These are phyloP conservation scores for Debaryomyces psychrophilus DNA, from an alignment of 1,139 yeast species.

Conservation along the genomic window DNA sequence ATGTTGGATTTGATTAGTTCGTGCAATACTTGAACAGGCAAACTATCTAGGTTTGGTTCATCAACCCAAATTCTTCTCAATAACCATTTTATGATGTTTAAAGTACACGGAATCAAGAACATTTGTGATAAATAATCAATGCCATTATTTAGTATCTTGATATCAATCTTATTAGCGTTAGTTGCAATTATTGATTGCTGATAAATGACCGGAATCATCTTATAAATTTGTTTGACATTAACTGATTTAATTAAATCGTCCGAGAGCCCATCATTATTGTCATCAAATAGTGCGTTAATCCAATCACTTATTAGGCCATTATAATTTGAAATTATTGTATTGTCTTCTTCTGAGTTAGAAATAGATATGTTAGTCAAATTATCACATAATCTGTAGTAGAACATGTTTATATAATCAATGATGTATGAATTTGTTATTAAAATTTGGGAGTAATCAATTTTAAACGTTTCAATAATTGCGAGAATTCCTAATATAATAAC, in stretches of 20 bases:
- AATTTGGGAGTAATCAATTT: conserved; percentile 35
- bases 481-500: conserved; percentile 54
- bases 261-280: conserved; percentile 74
- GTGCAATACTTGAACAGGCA: conserved; percentile 22
- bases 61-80: conserved; percentile 20
- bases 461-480: conserved; percentile 47
- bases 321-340: conserved; percentile 37
- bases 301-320: conserved; percentile 66
- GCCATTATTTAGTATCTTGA: conserved; percentile 40
- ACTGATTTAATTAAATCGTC: conserved; percentile 77
- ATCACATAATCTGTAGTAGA: conserved; percentile 36
- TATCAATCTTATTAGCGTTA: conserved; percentile 51
- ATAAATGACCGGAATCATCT: conserved; percentile 71
- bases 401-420: conserved; percentile 38
- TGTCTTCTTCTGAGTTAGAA: conserved; percentile 30
- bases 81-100: conserved; percentile 41
- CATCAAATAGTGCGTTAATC: conserved; percentile 79
- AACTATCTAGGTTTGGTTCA: conserved; percentile 14
- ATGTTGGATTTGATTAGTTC: conserved; percentile 30
- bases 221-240: conserved; percentile 67
- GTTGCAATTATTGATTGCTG: conserved; percentile 73
- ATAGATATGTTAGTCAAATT: conserved; percentile 26
- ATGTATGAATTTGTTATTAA: conserved; percentile 35
- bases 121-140: conserved; percentile 48
- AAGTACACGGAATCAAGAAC: conserved; percentile 44